Evolutionary conservation across 1,139 yeast species (phyloP), one percentile per base, ranked within the genome.

Genomic region (Kodamaea suecica): DNA sequence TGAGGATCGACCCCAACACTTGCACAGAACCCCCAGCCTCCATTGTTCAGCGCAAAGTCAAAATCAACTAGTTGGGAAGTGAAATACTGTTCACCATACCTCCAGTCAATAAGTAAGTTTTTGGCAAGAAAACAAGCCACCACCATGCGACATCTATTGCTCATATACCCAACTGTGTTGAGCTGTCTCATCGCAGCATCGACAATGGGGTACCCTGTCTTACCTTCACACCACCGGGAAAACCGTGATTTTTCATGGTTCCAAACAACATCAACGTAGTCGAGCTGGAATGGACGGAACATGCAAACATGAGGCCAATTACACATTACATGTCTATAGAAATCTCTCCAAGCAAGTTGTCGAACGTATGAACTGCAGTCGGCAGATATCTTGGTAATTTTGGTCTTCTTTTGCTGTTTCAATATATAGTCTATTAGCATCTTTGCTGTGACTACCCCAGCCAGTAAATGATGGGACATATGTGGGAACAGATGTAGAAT

Each of bases 301-400:
- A 75, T 75, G 37, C 69, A 64, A 4, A 72, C 52, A 43, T 65
- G 72, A 4, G 82, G 82, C 70, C 75, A 71, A 38, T 65, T 57
- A 36, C 66, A 59, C 29, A 72, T 40, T 23, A 73, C 61, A 41
- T 76, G 78, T 27, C 68, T 62, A 47, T 76, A 76, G 39, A 74
- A 76, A 46, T 76, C 81, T 42, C 81, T 61, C 75, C 79, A 76
- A 1, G 80, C 77, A 5, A 76, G 59, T 49, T 76, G 78, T 26
- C 80, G 61, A 11, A 74, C 35, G 21, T 43, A 45, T n/a, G 43
- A 37, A 19, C 33, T 30, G 15, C 14, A 15, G 2, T 17, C 21
- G 12, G 10, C 23, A 12, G 27, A 19, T 9, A 32, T 6, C 17
- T 33, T 29, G 17, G 30, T 27, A 14, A 36, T 33, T 10, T 53